These are phyloP conservation scores for Salix caprea DNA, from an alignment of 345 rosid genomes.

Conservation along the genomic window DNA sequence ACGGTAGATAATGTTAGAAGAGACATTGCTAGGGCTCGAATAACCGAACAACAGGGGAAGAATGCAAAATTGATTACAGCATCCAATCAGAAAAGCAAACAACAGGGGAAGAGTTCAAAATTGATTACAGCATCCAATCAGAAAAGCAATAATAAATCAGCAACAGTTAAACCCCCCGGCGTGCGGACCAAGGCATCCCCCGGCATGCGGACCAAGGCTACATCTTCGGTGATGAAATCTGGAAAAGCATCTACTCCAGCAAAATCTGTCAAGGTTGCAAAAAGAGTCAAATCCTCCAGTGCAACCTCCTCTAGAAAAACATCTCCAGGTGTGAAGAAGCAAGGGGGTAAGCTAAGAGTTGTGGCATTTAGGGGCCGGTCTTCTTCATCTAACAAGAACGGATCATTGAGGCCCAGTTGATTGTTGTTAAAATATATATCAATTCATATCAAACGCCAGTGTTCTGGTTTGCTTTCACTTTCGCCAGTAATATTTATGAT, in stretches of 20 bases:
- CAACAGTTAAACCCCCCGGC: not conserved
- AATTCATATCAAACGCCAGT: not conserved
- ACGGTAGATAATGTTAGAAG: slow-evolving; percentile 56
- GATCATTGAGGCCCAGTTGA: slow-evolving; percentile 36
- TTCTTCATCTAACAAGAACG: slow-evolving; percentile 41
- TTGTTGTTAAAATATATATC: not conserved
- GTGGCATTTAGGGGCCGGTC: slow-evolving; percentile 72
- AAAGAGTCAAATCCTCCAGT: slow-evolving; percentile 19
- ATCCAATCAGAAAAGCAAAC: slow-evolving; percentile 45
- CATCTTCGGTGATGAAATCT: slow-evolving; percentile 32
- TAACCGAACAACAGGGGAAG: slow-evolving; percentile 59
- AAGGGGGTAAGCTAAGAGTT: slow-evolving; percentile 46
- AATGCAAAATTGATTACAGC: slow-evolving; percentile 38
- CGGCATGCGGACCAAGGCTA: slow-evolving; percentile 15
- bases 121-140: slow-evolving; percentile 40
- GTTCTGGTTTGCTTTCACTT: not conserved
- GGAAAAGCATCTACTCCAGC: slow-evolving; percentile 31
- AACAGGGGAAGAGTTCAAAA: slow-evolving; percentile 52
- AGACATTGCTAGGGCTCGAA: slow-evolving; percentile 60
- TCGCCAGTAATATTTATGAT: not conserved
- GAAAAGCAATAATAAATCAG: slow-evolving; percentile 20
- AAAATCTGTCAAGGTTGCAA: slow-evolving; percentile 30
- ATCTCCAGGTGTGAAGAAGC: slow-evolving; percentile 12
- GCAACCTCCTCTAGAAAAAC: slow-evolving; percentile 18
- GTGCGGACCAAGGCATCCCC: slow-evolving; percentile 16